A percentile compares a stretch with the other conserved stretches of the same genome.
phyloP scores from a whole-genome alignment of 495 filamentous ascomycete species.

The Penicillium tannophilum region DNA sequence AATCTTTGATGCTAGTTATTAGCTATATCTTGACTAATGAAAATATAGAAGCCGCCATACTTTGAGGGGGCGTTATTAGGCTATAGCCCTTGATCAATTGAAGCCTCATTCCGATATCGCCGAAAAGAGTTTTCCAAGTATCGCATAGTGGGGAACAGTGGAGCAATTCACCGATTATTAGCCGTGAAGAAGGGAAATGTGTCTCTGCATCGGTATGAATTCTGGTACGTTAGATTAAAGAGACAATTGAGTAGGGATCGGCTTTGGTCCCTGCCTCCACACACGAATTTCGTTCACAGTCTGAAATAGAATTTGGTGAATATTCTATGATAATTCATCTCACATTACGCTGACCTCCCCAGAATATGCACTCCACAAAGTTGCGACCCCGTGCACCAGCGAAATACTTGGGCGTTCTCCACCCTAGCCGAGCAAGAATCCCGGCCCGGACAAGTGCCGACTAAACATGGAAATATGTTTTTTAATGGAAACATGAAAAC shows the following conservation, averaged over 20 bases:
- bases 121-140: background rate
- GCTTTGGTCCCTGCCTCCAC: background rate
- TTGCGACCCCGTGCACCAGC: background rate
- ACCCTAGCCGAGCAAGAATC: background rate
- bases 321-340: background rate
- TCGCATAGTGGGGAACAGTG: too few species aligned
- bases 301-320: background rate
- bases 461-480: background rate
- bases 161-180: too few species aligned
- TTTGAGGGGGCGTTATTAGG: too few species aligned
- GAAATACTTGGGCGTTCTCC: background rate
- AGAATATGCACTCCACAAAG: background rate
- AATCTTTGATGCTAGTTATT: too few species aligned
- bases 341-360: background rate
- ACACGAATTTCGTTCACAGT: background rate
- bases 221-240: background rate
- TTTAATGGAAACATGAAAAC: too few species aligned
- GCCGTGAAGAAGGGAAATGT: too few species aligned
- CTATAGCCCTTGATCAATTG: too few species aligned
- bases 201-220: too few species aligned
- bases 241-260: background rate
- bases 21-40: too few species aligned
- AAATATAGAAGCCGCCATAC: too few species aligned
- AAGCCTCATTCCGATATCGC: too few species aligned
- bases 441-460: background rate